phyloP scores from a whole-genome alignment of 495 filamentous ascomycete species.

The Penicillium parvum region DNA sequence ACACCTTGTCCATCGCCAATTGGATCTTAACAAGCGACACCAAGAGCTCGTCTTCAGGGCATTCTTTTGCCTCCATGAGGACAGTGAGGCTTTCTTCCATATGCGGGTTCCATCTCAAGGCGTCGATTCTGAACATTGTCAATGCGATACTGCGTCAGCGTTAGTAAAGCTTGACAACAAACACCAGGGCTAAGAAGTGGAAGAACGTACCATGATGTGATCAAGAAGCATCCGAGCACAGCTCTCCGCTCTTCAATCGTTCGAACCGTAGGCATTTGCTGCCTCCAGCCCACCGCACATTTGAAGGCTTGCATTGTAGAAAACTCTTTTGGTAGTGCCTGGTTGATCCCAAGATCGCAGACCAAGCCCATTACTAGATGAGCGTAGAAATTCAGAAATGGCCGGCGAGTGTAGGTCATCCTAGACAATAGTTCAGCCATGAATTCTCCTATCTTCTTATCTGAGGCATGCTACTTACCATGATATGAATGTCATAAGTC shows the following conservation, averaged over 20 bases:
- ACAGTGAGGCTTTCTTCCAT: constrained; percentile 48
- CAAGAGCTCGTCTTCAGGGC: constrained; percentile 47
- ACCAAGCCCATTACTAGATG: constrained; percentile 50
- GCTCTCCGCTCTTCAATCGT: constrained; percentile 51
- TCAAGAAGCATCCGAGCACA: constrained; percentile 48
- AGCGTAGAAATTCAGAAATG: constrained; percentile 36
- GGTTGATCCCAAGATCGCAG: constrained; percentile 53
- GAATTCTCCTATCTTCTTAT: neutral
- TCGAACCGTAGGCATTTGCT: constrained; percentile 18
- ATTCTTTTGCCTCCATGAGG: constrained; percentile 42
- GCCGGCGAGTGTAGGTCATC: constrained; percentile 16
- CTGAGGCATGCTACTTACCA: constrained; percentile 30
- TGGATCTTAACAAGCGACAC: constrained; percentile 45
- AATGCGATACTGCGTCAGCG: constrained; percentile 34
- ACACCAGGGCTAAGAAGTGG: neutral
- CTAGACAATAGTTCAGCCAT: constrained; percentile 1
- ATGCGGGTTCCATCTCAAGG: constrained; percentile 48
- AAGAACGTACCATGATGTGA: constrained; percentile 45
- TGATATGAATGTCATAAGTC: constrained; percentile 42
- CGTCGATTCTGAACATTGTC: constrained; percentile 41
- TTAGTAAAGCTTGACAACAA: neutral
- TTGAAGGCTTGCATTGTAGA: constrained; percentile 25
- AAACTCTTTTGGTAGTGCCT: constrained; percentile 26
- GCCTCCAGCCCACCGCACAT: constrained; percentile 16
- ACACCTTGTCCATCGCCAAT: constrained; percentile 36